Conservation (phyloP, 306 rosid genomes). For the Aeschynomene evenia region DNA sequence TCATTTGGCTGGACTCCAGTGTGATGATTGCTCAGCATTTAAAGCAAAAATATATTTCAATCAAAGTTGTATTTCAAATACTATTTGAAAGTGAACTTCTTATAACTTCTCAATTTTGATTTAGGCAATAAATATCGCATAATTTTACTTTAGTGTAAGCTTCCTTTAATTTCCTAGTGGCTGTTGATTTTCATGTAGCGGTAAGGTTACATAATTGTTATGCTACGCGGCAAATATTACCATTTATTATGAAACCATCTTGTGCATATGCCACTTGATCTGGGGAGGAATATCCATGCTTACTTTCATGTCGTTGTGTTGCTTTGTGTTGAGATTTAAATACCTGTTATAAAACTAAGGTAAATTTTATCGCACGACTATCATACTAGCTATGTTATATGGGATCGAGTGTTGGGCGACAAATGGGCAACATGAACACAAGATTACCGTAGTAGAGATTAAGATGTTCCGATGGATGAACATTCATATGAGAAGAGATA, state of each 20-base stretch:
- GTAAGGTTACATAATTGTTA: not conserved
- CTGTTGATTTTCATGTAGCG: not conserved
- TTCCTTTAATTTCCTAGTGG: not conserved
- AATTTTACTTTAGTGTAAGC: not conserved
- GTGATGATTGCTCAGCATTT: not conserved
- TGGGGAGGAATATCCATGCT: not conserved
- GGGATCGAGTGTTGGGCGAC: too few species aligned
- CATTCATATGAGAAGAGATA: too few species aligned
- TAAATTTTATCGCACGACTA: too few species aligned
- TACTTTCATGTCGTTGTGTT: constrained; percentile 13
- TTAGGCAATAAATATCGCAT: not conserved
- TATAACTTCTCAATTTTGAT: not conserved
- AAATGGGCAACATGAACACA: too few species aligned
- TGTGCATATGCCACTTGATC: not conserved
- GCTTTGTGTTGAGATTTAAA: not conserved
- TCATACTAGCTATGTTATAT: too few species aligned
- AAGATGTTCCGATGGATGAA: too few species aligned
- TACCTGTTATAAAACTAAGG: not conserved
- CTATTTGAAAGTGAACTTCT: not conserved
- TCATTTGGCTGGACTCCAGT: not conserved
- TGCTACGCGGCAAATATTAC: constrained; percentile 6
- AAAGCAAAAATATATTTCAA: not conserved
- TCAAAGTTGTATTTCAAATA: not conserved
- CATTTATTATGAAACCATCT: not conserved
- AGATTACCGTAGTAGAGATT: too few species aligned